A percentile compares a stretch with the other conserved stretches of the same genome.
Conservation (phyloP, 768 basidiomycete genomes). For the Mycena haematopus region DNA sequence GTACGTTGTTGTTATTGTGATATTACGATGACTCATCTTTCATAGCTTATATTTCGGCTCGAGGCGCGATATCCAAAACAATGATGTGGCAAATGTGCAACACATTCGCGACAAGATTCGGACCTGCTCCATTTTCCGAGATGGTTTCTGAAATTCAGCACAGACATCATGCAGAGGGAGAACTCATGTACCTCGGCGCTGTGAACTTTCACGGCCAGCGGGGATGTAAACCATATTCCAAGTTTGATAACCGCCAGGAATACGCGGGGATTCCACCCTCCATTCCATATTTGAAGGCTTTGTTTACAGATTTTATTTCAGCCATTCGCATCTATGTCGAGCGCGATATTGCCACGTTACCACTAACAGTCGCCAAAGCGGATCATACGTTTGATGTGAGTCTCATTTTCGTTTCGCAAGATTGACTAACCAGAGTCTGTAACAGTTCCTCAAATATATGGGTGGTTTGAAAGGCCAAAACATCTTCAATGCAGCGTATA, state of each 20-base stretch:
- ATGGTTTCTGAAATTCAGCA: slow-evolving; percentile 15
- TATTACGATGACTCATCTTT: background rate
- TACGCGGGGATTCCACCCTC: slow-evolving; percentile 10
- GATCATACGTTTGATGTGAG: slow-evolving; percentile 15
- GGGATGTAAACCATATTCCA: background rate
- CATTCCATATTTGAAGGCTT: background rate
- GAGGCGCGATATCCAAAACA: slow-evolving; percentile 5
- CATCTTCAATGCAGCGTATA: slow-evolving; percentile 8
- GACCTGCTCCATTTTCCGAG: slow-evolving; percentile 15
- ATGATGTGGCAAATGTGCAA: slow-evolving; percentile 17
- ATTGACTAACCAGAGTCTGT: background rate
- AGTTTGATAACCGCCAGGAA: background rate
- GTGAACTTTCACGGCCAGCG: background rate
- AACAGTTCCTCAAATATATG: slow-evolving; percentile 13
- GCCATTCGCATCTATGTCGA: slow-evolving; percentile 12
- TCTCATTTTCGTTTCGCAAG: background rate
- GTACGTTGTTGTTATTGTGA: background rate
- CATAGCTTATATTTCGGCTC: slow-evolving; percentile 11
- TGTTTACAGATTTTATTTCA: slow-evolving; percentile 1
- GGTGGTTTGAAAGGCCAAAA: slow-evolving; percentile 8
- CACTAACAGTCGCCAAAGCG: background rate
- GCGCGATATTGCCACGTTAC: background rate
- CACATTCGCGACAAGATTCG: slow-evolving; percentile 13
- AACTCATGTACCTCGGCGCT: slow-evolving; percentile 16
- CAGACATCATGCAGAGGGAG: background rate